Conservation (phyloP, 2,329 filamentous ascomycete species). For the Setomelanomma holmii region DNA sequence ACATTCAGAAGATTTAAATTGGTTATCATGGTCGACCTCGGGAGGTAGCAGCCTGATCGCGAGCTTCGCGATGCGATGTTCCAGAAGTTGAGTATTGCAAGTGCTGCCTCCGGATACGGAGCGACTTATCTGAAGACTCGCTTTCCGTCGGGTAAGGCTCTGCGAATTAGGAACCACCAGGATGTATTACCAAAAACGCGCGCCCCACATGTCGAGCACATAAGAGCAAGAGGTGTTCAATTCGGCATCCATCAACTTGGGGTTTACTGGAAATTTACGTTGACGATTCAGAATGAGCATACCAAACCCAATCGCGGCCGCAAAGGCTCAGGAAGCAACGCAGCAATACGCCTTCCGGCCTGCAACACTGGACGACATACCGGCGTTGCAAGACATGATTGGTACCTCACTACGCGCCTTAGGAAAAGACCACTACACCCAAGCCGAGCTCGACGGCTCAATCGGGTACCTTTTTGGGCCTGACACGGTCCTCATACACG, state of each 20-base stretch:
- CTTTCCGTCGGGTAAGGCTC: constrained; percentile 5
- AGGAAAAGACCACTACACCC: constrained; percentile 36
- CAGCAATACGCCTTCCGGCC: constrained; percentile 36
- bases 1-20: too few species aligned
- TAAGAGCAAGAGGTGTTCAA: too few species aligned
- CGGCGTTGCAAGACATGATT: constrained; percentile 40
- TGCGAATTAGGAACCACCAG: background rate
- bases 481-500: constrained; percentile 42
- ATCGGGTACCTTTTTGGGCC: constrained; percentile 48
- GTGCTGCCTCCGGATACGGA: background rate
- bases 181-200: background rate
- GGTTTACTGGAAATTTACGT: background rate
- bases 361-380: constrained; percentile 39
- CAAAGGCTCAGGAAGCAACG: constrained; percentile 45
- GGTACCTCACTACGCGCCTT: constrained; percentile 35
- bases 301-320: constrained; percentile 36
- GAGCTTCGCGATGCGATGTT: too few species aligned
- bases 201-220: background rate
- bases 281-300: constrained; percentile 1
- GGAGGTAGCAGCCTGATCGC: too few species aligned
- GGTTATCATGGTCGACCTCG: too few species aligned
- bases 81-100: background rate
- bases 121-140: background rate
- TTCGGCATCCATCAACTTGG: too few species aligned
- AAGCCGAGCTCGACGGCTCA: constrained; percentile 44